A percentile compares a stretch with the other conserved stretches of the same genome.
These are phyloP conservation scores for Aspergillus sp. DNA, from an alignment of 2,329 filamentous ascomycete species.

Conservation along the genomic window DNA sequence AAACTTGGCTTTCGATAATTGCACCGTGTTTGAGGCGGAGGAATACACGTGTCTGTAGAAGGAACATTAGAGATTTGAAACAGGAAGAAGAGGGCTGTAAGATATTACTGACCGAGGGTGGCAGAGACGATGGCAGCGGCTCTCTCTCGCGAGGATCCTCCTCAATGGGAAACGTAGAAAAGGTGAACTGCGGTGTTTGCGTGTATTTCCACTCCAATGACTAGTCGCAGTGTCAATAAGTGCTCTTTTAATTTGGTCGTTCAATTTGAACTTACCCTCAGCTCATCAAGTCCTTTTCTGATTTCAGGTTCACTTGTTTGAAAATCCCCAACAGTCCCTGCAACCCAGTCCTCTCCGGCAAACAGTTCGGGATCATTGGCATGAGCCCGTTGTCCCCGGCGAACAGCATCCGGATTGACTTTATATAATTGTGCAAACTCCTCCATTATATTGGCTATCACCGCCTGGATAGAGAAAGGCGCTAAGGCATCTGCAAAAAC, in stretches of 20 bases:
- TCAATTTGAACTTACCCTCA: conserved; percentile 47
- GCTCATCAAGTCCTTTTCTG: conserved; percentile 51
- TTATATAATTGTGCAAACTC: conserved; percentile 68
- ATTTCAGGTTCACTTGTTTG: conserved; percentile 50
- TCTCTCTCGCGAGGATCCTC: conserved; percentile 56
- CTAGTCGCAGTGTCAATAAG: conserved; percentile 16
- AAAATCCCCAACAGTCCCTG: conserved; percentile 49
- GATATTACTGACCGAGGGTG: conserved; percentile 38
- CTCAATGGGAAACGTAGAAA: conserved; percentile 58
- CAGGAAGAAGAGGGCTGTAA: background rate
- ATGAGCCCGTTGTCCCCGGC: conserved; percentile 27
- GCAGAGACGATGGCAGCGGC: conserved; percentile 45
- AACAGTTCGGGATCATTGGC: conserved; percentile 27
- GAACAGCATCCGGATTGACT: conserved; percentile 27
- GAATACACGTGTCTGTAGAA: conserved; percentile 35
- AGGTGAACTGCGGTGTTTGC: conserved; percentile 79
- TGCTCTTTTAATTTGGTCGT: background rate
- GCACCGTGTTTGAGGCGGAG: conserved; percentile 37
- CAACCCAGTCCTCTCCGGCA: conserved; percentile 30
- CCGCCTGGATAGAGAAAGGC: conserved; percentile 44
- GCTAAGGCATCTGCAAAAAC: conserved; percentile 40
- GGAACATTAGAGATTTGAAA: conserved; percentile 1
- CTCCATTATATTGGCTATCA: conserved; percentile 51
- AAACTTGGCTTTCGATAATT: conserved; percentile 36
- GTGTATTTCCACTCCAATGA: conserved; percentile 66